Percentiles rank a stretch among this genome's conserved stretches.
These are phyloP conservation scores for Astrocystis sublimbata DNA, from an alignment of 495 filamentous ascomycete species.

Conservation along the genomic window DNA sequence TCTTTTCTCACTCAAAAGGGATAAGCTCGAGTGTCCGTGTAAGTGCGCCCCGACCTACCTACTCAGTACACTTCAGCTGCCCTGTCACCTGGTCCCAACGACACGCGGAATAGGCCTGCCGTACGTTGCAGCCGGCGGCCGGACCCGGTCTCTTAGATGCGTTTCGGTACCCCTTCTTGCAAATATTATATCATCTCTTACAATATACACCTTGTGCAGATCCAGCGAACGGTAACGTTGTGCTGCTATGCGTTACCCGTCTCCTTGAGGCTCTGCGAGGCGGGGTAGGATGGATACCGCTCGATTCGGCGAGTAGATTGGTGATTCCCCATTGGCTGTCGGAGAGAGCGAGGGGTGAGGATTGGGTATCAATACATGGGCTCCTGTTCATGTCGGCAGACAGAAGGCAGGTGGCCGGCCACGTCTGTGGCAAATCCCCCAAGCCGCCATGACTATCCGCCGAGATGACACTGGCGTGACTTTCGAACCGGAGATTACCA, in stretches of 20 bases:
- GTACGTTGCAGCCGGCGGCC: slow-evolving; percentile 1
- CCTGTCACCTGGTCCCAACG: not conserved
- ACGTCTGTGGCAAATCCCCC: no score
- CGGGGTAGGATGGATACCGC: not conserved
- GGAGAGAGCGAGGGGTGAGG: not conserved
- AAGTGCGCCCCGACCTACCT: no score
- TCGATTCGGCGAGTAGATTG: not conserved
- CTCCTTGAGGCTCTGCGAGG: not conserved
- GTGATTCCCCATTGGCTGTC: not conserved
- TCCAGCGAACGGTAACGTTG: not conserved
- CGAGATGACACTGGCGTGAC: no score
- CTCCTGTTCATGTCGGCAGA: not conserved
- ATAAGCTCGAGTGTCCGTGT: not conserved
- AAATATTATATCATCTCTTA: not conserved
- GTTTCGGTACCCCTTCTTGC: not conserved
- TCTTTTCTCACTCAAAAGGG: not conserved
- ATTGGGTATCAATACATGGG: slow-evolving; percentile 2
- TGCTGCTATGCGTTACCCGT: not conserved
- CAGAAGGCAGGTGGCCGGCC: no score
- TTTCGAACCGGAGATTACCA: not conserved
- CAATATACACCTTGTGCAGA: not conserved
- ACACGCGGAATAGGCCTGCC: not conserved
- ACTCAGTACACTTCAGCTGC: no score
- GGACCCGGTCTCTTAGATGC: not conserved
- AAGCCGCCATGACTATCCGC: no score